These are phyloP conservation scores for Mycena crocata DNA, from an alignment of 768 basidiomycete genomes.

Conservation along the genomic window DNA sequence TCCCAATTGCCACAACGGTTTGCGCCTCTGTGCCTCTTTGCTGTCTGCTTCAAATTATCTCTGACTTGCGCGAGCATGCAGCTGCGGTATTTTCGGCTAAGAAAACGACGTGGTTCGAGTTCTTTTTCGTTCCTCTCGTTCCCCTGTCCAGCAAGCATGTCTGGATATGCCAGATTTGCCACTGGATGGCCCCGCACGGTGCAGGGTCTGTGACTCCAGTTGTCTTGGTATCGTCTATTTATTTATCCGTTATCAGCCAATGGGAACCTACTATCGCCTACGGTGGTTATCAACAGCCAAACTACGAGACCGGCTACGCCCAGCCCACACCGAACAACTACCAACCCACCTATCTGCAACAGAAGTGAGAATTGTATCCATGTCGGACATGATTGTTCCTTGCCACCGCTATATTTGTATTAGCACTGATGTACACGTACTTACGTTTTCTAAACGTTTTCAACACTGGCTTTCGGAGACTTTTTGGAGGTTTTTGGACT, in stretches of 20 bases:
- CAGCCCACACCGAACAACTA: constrained; percentile 22
- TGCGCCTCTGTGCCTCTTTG: too few relatives aligned
- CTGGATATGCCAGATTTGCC: constrained; percentile 81
- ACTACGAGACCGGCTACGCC: constrained; percentile 56
- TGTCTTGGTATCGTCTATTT: background rate
- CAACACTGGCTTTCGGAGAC: background rate
- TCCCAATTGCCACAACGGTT: too few relatives aligned
- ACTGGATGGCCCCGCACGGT: constrained; percentile 67
- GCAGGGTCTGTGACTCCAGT: constrained; percentile 54
- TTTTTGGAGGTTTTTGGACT: background rate
- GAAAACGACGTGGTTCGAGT: too few relatives aligned
- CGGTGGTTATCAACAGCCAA: constrained; percentile 46
- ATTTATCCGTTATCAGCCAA: constrained; percentile 39
- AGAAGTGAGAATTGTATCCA: constrained; percentile 16
- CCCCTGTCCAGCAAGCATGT: constrained; percentile 71
- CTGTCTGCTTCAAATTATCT: too few relatives aligned
- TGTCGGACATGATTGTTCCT: constrained; percentile 4
- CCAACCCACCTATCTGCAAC: constrained; percentile 27
- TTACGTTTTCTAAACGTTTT: background rate
- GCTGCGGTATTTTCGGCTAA: too few relatives aligned
- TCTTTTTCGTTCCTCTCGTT: too few relatives aligned
- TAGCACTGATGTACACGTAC: too few relatives aligned
- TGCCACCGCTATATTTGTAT: constrained; percentile 15
- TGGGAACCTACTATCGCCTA: constrained; percentile 48
- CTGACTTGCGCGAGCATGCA: too few relatives aligned